Conservation (phyloP, 2,329 filamentous ascomycete genomes). For the Coniochaeta ligniaria region DNA sequence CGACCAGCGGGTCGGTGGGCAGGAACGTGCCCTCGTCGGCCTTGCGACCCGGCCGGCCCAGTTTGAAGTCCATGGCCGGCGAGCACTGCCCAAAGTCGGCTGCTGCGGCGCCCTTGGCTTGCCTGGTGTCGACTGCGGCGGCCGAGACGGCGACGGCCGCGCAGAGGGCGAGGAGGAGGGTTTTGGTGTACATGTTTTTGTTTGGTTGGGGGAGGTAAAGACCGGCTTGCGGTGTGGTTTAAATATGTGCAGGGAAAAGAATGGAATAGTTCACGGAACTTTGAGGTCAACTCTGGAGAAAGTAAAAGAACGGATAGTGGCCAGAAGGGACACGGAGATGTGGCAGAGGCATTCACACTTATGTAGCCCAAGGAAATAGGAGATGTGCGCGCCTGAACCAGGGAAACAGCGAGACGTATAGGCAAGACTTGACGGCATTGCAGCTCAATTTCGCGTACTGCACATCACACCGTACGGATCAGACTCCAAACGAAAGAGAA, state of each 20-base stretch:
- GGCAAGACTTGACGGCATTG: background rate
- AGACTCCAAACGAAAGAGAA: background rate
- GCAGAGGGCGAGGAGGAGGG: slow-evolving; percentile 14
- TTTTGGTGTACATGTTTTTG: slow-evolving; percentile 17
- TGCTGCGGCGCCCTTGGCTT: slow-evolving; percentile 7
- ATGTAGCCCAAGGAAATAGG: background rate
- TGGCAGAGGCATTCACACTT: background rate
- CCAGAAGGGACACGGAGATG: no score
- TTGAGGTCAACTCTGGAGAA: slow-evolving; percentile 15
- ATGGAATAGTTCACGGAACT: slow-evolving; percentile 18
- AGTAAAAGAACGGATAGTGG: slow-evolving; percentile 1
- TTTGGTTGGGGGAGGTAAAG: slow-evolving; percentile 6
- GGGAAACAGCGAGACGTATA: no score
- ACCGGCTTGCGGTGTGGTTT: slow-evolving; percentile 12
- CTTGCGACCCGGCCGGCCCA: slow-evolving; percentile 41
- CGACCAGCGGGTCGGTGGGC: slow-evolving; percentile 45
- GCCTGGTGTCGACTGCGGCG: slow-evolving; percentile 1
- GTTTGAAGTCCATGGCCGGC: slow-evolving; percentile 49
- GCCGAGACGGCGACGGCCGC: slow-evolving; percentile 14
- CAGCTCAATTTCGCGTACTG: background rate
- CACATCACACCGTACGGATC: background rate
- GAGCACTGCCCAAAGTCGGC: slow-evolving; percentile 42
- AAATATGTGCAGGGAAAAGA: slow-evolving; percentile 7
- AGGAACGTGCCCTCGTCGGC: slow-evolving; percentile 51
- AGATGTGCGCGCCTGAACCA: no score